These are phyloP conservation scores for Colletotrichum aenigma DNA, from an alignment of 2,329 filamentous ascomycete species.

Conservation along the genomic window DNA sequence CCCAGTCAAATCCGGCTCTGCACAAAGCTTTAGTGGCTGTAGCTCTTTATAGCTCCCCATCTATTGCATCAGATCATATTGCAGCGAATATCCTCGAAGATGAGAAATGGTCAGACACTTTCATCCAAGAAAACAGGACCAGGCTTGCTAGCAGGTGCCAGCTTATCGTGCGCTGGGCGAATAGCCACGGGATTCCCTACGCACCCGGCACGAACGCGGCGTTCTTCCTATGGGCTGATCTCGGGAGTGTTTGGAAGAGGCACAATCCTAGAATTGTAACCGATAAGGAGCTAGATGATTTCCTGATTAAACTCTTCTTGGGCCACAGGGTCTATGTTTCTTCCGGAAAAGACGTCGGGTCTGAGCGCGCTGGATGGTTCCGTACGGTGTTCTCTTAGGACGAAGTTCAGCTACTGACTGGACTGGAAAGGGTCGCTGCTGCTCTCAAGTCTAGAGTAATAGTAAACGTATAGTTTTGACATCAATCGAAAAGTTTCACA, in stretches of 20 bases:
- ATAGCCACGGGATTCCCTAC: constrained; percentile 46
- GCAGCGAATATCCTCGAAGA: constrained; percentile 16
- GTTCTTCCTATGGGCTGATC: constrained; percentile 60
- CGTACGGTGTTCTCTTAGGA: constrained; percentile 41
- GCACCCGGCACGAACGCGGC: constrained; percentile 52
- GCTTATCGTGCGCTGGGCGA: constrained; percentile 38
- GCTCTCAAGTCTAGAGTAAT: background rate
- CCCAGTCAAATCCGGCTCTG: constrained; percentile 26
- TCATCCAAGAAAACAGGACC: constrained; percentile 45
- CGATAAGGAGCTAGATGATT: constrained; percentile 57
- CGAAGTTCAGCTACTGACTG: constrained; percentile 30
- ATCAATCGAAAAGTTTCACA: background rate
- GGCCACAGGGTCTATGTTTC: constrained; percentile 37
- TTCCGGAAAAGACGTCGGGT: constrained; percentile 38
- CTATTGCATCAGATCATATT: background rate
- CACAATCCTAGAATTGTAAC: constrained; percentile 78
- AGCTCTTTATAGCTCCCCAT: constrained; percentile 3
- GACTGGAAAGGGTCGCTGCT: background rate
- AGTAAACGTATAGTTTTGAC: background rate
- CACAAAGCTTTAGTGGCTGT: background rate
- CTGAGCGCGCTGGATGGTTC: constrained; percentile 42
- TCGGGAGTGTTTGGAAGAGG: constrained; percentile 58
- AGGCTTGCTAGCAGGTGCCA: constrained; percentile 42
- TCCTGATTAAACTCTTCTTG: constrained; percentile 23
- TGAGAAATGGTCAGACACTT: constrained; percentile 38